These are phyloP conservation scores for Mortierella sp. DNA, from an alignment of 371 early-diverging fungal genomes.

Conservation along the genomic window DNA sequence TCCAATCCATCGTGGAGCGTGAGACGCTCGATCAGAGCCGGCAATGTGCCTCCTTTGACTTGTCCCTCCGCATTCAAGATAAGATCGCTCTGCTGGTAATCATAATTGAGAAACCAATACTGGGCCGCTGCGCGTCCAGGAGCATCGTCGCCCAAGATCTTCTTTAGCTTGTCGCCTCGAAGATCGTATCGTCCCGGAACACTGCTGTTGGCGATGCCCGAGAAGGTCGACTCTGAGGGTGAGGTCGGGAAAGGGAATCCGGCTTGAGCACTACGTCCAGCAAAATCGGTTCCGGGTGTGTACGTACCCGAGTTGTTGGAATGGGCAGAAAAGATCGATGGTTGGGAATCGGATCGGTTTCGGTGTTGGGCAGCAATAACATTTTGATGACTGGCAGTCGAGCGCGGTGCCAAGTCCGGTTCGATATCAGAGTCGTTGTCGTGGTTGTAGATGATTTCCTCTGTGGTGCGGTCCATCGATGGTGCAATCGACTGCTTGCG, in stretches of 20 bases:
- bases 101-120: slow-evolving; percentile 80
- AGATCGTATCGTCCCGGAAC: slow-evolving; percentile 31
- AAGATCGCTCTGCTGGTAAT: slow-evolving; percentile 79
- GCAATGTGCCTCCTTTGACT: slow-evolving; percentile 89
- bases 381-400: slow-evolving; percentile 4
- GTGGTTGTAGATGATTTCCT: slow-evolving; percentile 42
- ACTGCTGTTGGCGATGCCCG: slow-evolving; percentile 17
- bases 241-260: slow-evolving; percentile 49
- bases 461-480: slow-evolving; percentile 27
- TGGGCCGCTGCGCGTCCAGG: slow-evolving; percentile 17
- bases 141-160: slow-evolving; percentile 47
- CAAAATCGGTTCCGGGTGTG: slow-evolving; percentile 41
- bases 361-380: slow-evolving; percentile 14
- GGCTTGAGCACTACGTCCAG: slow-evolving; percentile 20
- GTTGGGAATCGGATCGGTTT: slow-evolving; percentile 46
- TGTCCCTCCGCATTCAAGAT: slow-evolving; percentile 80
- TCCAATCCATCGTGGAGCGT: slow-evolving; percentile 88
- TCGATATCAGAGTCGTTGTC: slow-evolving; percentile 55
- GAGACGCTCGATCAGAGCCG: slow-evolving; percentile 87
- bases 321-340: slow-evolving; percentile 37
- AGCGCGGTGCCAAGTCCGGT: slow-evolving; percentile 38
- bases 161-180: slow-evolving; percentile 43
- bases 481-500: slow-evolving; percentile 36
- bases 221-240: slow-evolving; percentile 19
- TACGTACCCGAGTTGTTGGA: slow-evolving; percentile 26